Base-by-base conservation (phyloP, 106 monocot genomes). In the Dendrobium catenatum region DNA sequence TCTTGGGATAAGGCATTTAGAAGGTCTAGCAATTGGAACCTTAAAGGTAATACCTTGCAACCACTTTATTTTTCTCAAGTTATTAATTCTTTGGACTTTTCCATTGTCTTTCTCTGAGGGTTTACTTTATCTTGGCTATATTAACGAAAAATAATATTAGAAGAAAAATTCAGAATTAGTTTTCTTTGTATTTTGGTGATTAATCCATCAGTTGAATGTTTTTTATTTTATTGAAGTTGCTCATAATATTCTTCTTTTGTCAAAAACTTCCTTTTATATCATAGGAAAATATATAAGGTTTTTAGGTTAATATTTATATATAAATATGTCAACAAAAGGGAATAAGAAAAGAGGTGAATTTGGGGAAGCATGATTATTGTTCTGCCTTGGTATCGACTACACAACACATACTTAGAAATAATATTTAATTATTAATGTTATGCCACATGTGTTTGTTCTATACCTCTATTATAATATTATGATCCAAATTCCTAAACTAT, bases 11-110 rank as follows among this genome's bases (percentile, higher is more conserved):
- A 89, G 86, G 68, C 77, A 87, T 87, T 82, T 99, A 54, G 98
- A 99, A 86, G 98, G 98, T 73, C 58, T 95, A 27, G 93, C 93
- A 76, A 83, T 88, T 15, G 95, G 91, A 41, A 99, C 95, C 44
- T 78, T 93, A 44, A 99, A 99, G 89, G 98, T 95, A 86, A n/a
- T 66, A 3, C 73, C 49, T 72, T 42, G 43, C 15, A 24, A 26
- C 26, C 26, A 0, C 24, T 66, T 66, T 66, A 66, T 26, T 70
- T 61, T 37, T 70, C 29, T 37, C 20, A 17, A 37, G 10, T 70
- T 20, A 0, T 20, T 37, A 15, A 37, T 70, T 6, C 33, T 17
- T 70, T 4, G 15, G 70, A 70, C 37, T 33, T 33, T 5, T 61
- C 61, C 61, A 68, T 70, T 70, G 33, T 70, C 29, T 33, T 70